Base-by-base conservation (phyloP, 768 basidiomycete species). In the Sistotremastrum suecicum region DNA sequence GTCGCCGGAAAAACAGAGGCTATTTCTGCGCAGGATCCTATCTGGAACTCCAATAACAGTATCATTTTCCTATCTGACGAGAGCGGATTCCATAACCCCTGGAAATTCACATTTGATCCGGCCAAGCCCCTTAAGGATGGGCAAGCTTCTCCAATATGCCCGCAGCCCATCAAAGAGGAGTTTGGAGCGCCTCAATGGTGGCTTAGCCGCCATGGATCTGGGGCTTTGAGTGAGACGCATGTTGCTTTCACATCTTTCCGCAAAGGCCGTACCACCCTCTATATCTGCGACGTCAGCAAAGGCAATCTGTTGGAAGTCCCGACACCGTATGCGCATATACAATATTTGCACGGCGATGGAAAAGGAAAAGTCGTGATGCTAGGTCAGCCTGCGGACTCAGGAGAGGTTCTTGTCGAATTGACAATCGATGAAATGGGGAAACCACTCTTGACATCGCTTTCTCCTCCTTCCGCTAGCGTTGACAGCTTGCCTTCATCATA, bases 51-150 rank as follows among this genome's bases (percentile, higher is more conserved):
- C 37, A 49, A 51, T n/a, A 50, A 55, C 8, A 50, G 41, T 33
- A 52, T 65, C 36, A 55, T 58, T 41, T 65, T 60, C 52, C 48
- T 60, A 20, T 54, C 47, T 39, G 64, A 65, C 43, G 45, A 49
- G 34, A 51, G 52, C 1, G 62, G 60, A 1, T 64, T 50, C 48
- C 57, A 57, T 43, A 57, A 64, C 43, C 56, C 64, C 0, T 62
- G 55, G 51, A 8, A 32, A 6, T 58, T 45, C 45, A 37, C 46
- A 11, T 49, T 49, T 39, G 46, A 48, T 28, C 28, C 46, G 1
- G 8, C 45, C 6, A 32, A 53, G 44, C 50, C 50, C 29, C 11
- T 50, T n/a, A n/a, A 10, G 4, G 47, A 39, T 10, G 37, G 39
- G 11, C 34, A 46, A 10, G 33, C 43, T 20, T 29, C 32, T 5